phyloP scores from a whole-genome alignment of 179 eudicot species.

The Dionaea muscipula region DNA sequence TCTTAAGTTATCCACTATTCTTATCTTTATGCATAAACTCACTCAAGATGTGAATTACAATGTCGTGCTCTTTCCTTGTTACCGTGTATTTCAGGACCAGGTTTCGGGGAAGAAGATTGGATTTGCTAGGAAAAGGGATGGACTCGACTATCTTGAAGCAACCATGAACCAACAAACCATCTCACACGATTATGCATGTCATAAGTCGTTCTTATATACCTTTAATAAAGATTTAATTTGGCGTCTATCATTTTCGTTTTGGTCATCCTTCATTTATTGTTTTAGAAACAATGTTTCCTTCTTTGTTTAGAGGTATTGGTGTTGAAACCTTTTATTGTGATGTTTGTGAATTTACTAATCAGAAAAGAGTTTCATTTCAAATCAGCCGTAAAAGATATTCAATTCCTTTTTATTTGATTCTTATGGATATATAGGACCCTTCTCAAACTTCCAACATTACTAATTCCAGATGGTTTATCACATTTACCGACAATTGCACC shows the following conservation, averaged over 20 bases:
- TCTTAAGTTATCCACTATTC: background rate
- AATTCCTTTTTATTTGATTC: background rate
- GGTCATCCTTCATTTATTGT: slow-evolving; percentile 2
- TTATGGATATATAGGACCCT: slow-evolving; percentile 4
- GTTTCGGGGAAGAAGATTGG: slow-evolving; percentile 4
- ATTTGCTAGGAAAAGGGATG: slow-evolving; percentile 1
- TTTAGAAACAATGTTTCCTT: background rate
- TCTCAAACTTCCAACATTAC: background rate
- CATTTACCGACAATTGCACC: slow-evolving; percentile 6
- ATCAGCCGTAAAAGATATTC: background rate
- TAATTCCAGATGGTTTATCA: background rate
- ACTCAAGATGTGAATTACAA: background rate
- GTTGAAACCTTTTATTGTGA: background rate
- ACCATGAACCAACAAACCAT: too few species aligned
- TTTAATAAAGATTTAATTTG: background rate
- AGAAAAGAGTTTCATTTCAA: slow-evolving; percentile 2
- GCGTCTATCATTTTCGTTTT: background rate
- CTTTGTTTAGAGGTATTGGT: background rate
- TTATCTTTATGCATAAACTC: background rate
- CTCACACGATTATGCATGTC: too few species aligned
- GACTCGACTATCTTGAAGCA: background rate
- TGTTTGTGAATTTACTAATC: background rate
- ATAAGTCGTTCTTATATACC: background rate
- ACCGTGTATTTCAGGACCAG: background rate
- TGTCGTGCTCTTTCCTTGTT: background rate